A percentile compares a stretch with the other conserved stretches of the same genome.
Evolutionary conservation across 108 stramenopile genomes (phyloP).

Genomic region (Nitzschia sp.): DNA sequence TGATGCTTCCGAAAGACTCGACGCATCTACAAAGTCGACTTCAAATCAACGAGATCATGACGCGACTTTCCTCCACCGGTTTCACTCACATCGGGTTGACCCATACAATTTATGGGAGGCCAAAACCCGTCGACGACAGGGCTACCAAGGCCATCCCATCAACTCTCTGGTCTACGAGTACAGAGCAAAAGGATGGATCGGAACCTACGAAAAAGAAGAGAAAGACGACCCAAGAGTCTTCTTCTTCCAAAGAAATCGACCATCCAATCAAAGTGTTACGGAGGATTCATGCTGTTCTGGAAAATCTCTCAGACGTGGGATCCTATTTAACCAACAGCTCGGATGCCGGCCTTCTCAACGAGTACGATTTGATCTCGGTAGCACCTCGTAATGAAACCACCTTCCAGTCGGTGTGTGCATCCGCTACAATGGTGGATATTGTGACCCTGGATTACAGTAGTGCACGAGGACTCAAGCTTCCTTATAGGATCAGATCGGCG

Average conservation of each 20-base stretch:
- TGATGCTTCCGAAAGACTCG: conserved; percentile 21
- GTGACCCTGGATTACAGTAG: conserved; percentile 69
- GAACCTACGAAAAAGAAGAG: conserved; percentile 5
- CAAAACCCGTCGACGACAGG: conserved; percentile 47
- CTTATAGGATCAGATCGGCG: conserved; percentile 54
- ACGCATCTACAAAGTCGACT: conserved; percentile 12
- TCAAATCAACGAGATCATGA: conserved; percentile 21
- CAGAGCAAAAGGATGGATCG: background rate
- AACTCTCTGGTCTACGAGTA: conserved; percentile 29
- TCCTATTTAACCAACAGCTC: conserved; percentile 20
- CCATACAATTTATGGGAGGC: conserved; percentile 65
- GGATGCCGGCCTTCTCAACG: conserved; percentile 34
- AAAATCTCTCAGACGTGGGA: conserved; percentile 67
- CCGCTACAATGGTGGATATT: conserved; percentile 48
- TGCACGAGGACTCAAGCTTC: conserved; percentile 53
- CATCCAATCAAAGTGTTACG: conserved; percentile 35
- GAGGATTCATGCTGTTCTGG: conserved; percentile 65
- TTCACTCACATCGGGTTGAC: conserved; percentile 57
- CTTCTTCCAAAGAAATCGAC: background rate
- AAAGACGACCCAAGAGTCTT: conserved; percentile 3
- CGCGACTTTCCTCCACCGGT: conserved; percentile 40
- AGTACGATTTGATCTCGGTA: conserved; percentile 71
- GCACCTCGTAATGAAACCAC: conserved; percentile 66
- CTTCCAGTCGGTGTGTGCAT: conserved; percentile 60
- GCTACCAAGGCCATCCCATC: conserved; percentile 45